Conservation (phyloP, 257 asterid species). For the Lantana camara region DNA sequence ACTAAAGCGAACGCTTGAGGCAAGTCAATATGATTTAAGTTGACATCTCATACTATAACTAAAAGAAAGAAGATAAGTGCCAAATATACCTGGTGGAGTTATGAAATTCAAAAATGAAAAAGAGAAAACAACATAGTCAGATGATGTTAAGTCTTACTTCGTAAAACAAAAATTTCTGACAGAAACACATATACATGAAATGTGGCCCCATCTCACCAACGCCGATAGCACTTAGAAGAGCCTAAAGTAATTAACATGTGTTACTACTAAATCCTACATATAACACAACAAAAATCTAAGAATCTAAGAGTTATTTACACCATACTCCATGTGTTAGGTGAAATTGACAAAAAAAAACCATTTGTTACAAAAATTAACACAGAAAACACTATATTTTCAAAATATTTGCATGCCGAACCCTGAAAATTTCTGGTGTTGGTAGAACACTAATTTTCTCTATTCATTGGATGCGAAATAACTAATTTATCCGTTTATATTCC, state of each 20-base stretch:
- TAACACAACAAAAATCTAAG: slow-evolving; percentile 9
- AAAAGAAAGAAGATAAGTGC: not conserved
- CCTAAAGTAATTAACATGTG: slow-evolving; percentile 47
- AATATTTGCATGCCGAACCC: too few relatives aligned
- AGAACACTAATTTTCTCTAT: too few relatives aligned
- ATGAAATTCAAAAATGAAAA: not conserved
- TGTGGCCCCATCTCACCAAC: slow-evolving; percentile 99
- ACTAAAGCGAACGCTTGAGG: not conserved
- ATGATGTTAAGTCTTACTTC: slow-evolving; percentile 5
- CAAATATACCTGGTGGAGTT: slow-evolving; percentile 71
- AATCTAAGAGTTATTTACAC: too few relatives aligned
- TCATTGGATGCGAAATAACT: too few relatives aligned
- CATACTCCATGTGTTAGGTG: too few relatives aligned
- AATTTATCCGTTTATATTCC: too few relatives aligned
- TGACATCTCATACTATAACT: too few relatives aligned
- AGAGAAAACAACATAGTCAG: slow-evolving; percentile 8
- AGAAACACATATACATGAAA: slow-evolving; percentile 60
- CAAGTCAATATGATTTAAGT: not conserved
- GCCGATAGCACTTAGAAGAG: slow-evolving; percentile 94
- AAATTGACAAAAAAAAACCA: too few relatives aligned
- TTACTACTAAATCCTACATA: slow-evolving; percentile 16
- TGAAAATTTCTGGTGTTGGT: too few relatives aligned
- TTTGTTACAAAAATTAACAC: too few relatives aligned
- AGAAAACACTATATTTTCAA: too few relatives aligned
- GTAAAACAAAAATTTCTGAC: not conserved